phyloP scores from a whole-genome alignment of 148 eudicot genomes.

The Rhododendron kiyosumense region DNA sequence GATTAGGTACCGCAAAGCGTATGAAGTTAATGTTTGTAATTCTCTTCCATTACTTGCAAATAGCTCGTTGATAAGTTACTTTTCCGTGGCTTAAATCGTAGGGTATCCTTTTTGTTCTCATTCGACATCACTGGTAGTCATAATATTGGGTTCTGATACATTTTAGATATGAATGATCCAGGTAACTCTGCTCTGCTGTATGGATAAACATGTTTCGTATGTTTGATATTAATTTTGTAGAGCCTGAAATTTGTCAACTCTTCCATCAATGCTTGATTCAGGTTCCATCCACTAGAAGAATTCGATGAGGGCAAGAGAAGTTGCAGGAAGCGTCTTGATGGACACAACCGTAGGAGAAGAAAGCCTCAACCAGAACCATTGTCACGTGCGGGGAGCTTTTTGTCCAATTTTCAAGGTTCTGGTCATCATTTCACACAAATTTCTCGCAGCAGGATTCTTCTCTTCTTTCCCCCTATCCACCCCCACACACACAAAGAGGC shows the following conservation, averaged over 20 bases:
- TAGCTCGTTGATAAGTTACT: not conserved
- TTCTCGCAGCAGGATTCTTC: not conserved
- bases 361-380: constrained; percentile 21
- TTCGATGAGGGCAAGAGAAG: constrained; percentile 30
- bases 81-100: not conserved
- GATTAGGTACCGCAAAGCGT: not conserved
- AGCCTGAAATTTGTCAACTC: not conserved
- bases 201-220: not conserved
- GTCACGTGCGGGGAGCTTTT: constrained; percentile 7
- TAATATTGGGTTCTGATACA: not conserved
- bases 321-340: constrained; percentile 29
- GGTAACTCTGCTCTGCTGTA: not conserved
- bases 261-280: not conserved
- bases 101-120: not conserved
- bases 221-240: not conserved
- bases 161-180: not conserved
- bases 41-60: not conserved
- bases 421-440: not conserved
- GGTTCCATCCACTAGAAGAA: constrained; percentile 30
- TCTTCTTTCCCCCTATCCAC: no score
- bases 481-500: not conserved
- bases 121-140: not conserved
- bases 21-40: not conserved
- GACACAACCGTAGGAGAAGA: constrained; percentile 27
- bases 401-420: constrained; percentile 14